A percentile compares a stretch with the other conserved stretches of the same genome.
phyloP scores from a whole-genome alignment of 257 asterid species.

The Nemophila menziesii region DNA sequence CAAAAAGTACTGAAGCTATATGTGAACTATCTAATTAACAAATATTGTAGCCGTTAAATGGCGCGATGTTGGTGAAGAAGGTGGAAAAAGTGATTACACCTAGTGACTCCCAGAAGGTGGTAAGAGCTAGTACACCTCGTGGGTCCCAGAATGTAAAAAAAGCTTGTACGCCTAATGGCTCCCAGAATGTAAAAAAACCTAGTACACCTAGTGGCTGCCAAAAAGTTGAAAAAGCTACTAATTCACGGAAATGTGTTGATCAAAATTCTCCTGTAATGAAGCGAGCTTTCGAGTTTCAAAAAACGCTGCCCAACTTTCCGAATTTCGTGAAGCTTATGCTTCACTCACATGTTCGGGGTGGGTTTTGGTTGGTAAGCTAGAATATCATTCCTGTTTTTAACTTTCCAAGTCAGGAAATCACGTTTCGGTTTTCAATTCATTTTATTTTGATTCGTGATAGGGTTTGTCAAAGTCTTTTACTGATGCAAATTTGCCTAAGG shows the following conservation, averaged over 20 bases:
- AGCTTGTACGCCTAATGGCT: too few relatives aligned
- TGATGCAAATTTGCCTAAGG: constrained; percentile 40
- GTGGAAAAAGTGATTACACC: constrained; percentile 9
- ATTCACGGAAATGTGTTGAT: constrained; percentile 9
- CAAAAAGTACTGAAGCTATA: too few relatives aligned
- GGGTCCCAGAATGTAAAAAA: too few relatives aligned
- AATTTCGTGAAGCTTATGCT: constrained; percentile 41
- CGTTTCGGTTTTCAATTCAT: background rate
- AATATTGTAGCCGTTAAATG: too few relatives aligned
- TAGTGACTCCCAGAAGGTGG: constrained; percentile 6
- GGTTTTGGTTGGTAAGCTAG: constrained; percentile 51
- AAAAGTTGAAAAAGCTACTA: constrained; percentile 7
- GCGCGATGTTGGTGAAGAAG: too few relatives aligned
- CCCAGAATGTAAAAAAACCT: too few relatives aligned
- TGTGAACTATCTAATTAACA: too few relatives aligned
- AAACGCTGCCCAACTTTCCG: constrained; percentile 27
- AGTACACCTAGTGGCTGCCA: too few relatives aligned
- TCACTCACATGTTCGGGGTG: constrained; percentile 43
- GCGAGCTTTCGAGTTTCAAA: constrained; percentile 32
- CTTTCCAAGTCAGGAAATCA: too few relatives aligned
- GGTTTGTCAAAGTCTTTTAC: constrained; percentile 41
- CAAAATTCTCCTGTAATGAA: constrained; percentile 18
- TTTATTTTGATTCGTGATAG: constrained; percentile 20
- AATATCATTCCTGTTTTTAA: background rate
- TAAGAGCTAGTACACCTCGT: too few relatives aligned